Conservation (phyloP, 2,329 filamentous ascomycete species). For the Colletotrichum costaricense region DNA sequence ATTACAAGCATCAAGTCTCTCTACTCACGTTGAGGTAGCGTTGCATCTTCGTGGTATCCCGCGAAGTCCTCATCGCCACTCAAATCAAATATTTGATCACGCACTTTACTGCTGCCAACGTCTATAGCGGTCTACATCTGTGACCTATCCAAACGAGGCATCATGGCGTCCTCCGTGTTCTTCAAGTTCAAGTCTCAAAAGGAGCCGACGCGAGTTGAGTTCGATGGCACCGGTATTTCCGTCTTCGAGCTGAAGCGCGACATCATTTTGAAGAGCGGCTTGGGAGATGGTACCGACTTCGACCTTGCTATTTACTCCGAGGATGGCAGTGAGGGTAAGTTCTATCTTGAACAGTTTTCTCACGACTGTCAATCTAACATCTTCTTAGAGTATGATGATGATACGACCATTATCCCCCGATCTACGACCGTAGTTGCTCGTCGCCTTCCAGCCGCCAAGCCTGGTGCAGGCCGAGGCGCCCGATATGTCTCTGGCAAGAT, state of each 20-base stretch:
- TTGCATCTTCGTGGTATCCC: slow-evolving; percentile 26
- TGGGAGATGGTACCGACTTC: slow-evolving; percentile 96
- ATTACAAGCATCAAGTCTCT: slow-evolving; percentile 39
- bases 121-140: slow-evolving; percentile 19
- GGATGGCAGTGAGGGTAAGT: slow-evolving; percentile 88
- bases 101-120: slow-evolving; percentile 4
- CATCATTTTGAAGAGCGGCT: slow-evolving; percentile 92
- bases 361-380: slow-evolving; percentile 18
- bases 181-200: slow-evolving; percentile 99
- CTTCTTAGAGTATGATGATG: slow-evolving; percentile 90
- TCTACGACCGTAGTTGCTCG: slow-evolving; percentile 94
- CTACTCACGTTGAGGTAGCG: slow-evolving; percentile 30
- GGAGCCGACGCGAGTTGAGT: slow-evolving; percentile 92
- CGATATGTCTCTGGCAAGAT: slow-evolving; percentile 97
- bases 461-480: slow-evolving; percentile 89
- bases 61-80: slow-evolving; percentile 9
- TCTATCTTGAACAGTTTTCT: neutral
- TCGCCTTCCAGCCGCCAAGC: slow-evolving; percentile 84
- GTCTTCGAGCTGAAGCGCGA: slow-evolving; percentile 99
- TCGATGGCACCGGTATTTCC: slow-evolving; percentile 97
- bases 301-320: slow-evolving; percentile 95
- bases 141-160: slow-evolving; percentile 43
- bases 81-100: slow-evolving; percentile 6
- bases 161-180: slow-evolving; percentile 96
- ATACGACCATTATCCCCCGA: slow-evolving; percentile 95